Base-by-base conservation (phyloP, 2,329 filamentous ascomycete species). In the Ploettnerulaceae sp. region DNA sequence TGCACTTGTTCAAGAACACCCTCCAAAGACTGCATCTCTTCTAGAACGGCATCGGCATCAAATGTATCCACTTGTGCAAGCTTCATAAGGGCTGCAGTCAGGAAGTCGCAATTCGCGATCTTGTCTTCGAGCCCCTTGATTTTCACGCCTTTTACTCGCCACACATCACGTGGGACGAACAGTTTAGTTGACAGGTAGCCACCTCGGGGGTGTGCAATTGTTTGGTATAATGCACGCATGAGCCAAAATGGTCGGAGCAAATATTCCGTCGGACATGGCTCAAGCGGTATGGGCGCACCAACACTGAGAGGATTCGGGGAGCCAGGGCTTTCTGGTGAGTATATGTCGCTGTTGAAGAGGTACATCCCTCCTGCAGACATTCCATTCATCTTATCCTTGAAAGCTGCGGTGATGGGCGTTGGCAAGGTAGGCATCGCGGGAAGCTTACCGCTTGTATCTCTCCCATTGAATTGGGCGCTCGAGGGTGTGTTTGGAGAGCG, bases 161-260 rank as follows among this genome's bases (percentile, higher is more conserved):
- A 98, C 3, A 93, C 88, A 62, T 97, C 90, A 41, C 87, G 79
- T 5, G 93, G 90, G 4, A 98, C 78, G 62, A 98, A 98, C 0
- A 98, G 76, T 59, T 89, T 90, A 17, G 83, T 91, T 43, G 90
- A 95, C 15, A 98, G 64, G 63, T 96, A 98, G 12, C 90, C 93
- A 28, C 93, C 93, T 18, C 89, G 82, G 2, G 91, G 89, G 61
- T 98, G 91, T 14, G 84, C 85, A 34, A 98, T 80, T 0, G 90
- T 95, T 64, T 96, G 89, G 63, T 93, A 95, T 20, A 98, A 75
- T 52, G 86, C 90, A 45, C 93, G 82, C 88, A 98, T 95, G 34
- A 98, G 74, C 93, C 93, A 98, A 66, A 96, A 98, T 2, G 93
- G 94, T 15, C 93, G 82, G n/a, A 97, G 74, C 59, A 96, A 76